Conservation (phyloP, 1,284 basidiomycete species). For the Lignosus rhinocerotis region DNA sequence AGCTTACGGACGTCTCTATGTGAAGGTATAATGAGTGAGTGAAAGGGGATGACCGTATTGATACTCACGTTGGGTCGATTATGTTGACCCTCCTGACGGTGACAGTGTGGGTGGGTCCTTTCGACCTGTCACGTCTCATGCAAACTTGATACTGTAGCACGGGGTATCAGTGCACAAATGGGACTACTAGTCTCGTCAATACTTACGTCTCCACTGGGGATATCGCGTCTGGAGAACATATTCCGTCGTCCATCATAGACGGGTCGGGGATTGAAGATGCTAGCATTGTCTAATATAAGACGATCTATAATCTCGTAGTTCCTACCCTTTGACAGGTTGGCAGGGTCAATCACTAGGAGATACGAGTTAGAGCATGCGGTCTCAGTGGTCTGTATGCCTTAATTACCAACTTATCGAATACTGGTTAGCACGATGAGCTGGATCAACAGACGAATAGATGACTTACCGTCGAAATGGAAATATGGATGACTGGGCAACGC, state of each 20-base stretch:
- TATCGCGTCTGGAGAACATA: conserved; percentile 19
- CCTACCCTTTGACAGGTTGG: conserved; percentile 13
- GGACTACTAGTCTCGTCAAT: neutral
- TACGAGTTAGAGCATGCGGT: neutral
- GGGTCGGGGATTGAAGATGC: conserved; percentile 22
- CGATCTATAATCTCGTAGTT: conserved; percentile 25
- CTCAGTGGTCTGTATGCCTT: neutral
- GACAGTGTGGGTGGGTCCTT: conserved; percentile 7
- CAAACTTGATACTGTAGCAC: conserved; percentile 13
- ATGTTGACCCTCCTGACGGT: conserved; percentile 15
- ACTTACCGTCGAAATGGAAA: conserved; percentile 30
- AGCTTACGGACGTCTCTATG: conserved; percentile 14
- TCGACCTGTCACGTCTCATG: conserved; percentile 9
- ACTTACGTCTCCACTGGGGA: conserved; percentile 10
- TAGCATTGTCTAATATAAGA: conserved; percentile 20
- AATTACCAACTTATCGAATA: conserved; percentile 4
- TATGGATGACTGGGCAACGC: conserved; percentile 13
- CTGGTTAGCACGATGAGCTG: neutral
- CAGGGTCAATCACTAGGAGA: conserved; percentile 9
- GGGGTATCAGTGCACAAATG: neutral
- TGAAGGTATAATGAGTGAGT: neutral
- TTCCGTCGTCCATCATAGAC: conserved; percentile 28
- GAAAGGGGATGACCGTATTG: neutral
- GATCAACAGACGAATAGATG: neutral
- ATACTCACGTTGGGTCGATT: conserved; percentile 16